Evolutionary conservation across 73 alveolate species (phyloP), one percentile per base, ranked within the genome.

Genomic region (Paramecium sonneborni): DNA sequence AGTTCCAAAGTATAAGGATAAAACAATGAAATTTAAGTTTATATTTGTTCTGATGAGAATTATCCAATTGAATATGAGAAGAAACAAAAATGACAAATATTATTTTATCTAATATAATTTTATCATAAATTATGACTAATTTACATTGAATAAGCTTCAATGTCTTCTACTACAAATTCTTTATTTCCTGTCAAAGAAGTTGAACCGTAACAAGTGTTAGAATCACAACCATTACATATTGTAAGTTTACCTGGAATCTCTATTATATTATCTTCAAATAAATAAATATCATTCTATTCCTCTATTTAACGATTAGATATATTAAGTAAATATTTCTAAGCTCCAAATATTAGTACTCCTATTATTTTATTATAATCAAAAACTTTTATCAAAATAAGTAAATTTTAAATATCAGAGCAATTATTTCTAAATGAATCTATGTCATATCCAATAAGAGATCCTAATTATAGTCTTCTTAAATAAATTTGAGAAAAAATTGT

Each of bases 1-100:
- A 87, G 88, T 58, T 24, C 57, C 1, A 87, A 87, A 67, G 57
- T 62, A n/a, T 37, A 76, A 76, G 88, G 88, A 38, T 14, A 14
- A n/a, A 76, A 41, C 21, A 79, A 79, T 37, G 93, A 87, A 28
- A 57, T 87, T 26, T 74, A 87, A 67, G 93, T 87, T 0, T 87
- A 67, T 76, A 67, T 87, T 39, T 87, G 93, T 14, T 87, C 93
- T 35, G 93, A 87, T 43, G 93, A 87, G 76, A 67, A 87, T 9
- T 76, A 76, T 20, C 88, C 88, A 34, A 35, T 76, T 35, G 88
- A 76, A 39, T 76, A 76, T 76, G 88, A 76, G 26, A 76, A 76
- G 88, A 76, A 41, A 21, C 28, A 76, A 41, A 76, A 76, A 76
- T 76, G 88, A 76, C 37, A 37, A 34, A 38, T 21, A 37, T 23